Evolutionary conservation across 805 yeast genomes (phyloP).

Genomic region (Yarrowia sp.): DNA sequence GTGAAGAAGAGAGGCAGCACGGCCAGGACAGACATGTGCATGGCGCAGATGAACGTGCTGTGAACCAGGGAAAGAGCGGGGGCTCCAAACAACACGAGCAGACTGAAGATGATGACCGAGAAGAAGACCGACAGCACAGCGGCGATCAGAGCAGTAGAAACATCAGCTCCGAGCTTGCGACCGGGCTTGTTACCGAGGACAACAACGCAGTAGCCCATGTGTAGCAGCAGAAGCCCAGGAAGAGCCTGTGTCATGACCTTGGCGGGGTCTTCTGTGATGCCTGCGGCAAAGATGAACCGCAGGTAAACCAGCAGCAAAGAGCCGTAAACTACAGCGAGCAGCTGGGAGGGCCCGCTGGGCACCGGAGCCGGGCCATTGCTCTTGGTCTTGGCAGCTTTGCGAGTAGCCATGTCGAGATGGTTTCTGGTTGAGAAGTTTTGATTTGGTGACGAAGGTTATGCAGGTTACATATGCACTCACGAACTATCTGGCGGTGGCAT

Average conservation of each 20-base stretch:
- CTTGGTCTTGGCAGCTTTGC: constrained; percentile 18
- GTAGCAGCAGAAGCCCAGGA: constrained; percentile 30
- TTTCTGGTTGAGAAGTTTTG: constrained; percentile 9
- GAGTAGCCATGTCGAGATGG: constrained; percentile 22
- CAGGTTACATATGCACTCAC: neutral
- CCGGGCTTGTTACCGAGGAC: constrained; percentile 21
- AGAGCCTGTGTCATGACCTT: constrained; percentile 30
- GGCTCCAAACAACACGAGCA: constrained; percentile 72
- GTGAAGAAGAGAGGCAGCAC: constrained; percentile 62
- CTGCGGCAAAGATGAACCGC: constrained; percentile 14
- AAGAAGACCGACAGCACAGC: constrained; percentile 36
- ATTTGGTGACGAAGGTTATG: constrained; percentile 20
- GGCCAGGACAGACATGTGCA: constrained; percentile 59
- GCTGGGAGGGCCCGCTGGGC: constrained; percentile 1
- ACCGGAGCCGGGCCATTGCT: constrained; percentile 1
- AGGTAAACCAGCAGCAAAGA: constrained; percentile 11
- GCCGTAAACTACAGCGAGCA: constrained; percentile 9
- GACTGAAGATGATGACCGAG: constrained; percentile 35
- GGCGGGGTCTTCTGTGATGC: constrained; percentile 29
- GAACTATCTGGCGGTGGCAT: neutral
- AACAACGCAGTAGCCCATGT: constrained; percentile 33
- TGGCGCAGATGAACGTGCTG: constrained; percentile 60
- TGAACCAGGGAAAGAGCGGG: constrained; percentile 55
- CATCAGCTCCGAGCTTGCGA: constrained; percentile 5
- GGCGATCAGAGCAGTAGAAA: constrained; percentile 36